Evolutionary conservation across 23 red algal species (phyloP), one percentile per base, ranked within the genome.

Genomic region (Agarophyton chilense): DNA sequence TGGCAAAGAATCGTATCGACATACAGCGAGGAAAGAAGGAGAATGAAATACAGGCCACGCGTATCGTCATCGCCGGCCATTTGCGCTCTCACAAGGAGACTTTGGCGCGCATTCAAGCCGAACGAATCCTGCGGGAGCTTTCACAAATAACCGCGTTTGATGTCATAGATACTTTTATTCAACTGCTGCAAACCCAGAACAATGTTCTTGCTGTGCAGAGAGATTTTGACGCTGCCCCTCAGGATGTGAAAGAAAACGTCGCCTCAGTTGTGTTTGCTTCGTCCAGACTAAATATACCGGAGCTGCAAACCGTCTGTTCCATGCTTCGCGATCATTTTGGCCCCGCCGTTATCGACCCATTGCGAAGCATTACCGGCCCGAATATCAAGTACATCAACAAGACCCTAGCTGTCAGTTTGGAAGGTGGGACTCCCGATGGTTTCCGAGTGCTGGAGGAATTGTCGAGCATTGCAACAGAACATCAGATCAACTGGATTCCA

Each of bases 21-120:
- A 88, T 88, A n/a, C 83, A 88, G 50, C 83, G 64, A 18, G 83
- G 83, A 21, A 88, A 88, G 66, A 88, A 88, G 65, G 65, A 72
- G 10, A 88, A 88, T 46, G 83, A 88, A 77, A 76, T 75, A 12
- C 42, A 75, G 39, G 66, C 83, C 42, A 88, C 43, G 18, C 44
- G 67, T 13, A 62, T 47, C 12, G 56, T 61, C 46, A 88, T 88
- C 16, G 65, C 64, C 47, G 16, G 35, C 29, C 83, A 88, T 61
- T 40, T 88, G 18, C 55, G 49, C 18, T 52, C 66, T 4, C 64
- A 88, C 68, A 88, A 88, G 66, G 83, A 88, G 39, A 61, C 83
- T 16, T 46, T 88, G 38, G 83, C 83, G 16, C 83, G 83, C 45
- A 88, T 88, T 67, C 83, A 77, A 12, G 64, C 65, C 51, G 83